Evolutionary conservation across 2,329 filamentous ascomycete species (phyloP).

Genomic region (Xylaria sp.): DNA sequence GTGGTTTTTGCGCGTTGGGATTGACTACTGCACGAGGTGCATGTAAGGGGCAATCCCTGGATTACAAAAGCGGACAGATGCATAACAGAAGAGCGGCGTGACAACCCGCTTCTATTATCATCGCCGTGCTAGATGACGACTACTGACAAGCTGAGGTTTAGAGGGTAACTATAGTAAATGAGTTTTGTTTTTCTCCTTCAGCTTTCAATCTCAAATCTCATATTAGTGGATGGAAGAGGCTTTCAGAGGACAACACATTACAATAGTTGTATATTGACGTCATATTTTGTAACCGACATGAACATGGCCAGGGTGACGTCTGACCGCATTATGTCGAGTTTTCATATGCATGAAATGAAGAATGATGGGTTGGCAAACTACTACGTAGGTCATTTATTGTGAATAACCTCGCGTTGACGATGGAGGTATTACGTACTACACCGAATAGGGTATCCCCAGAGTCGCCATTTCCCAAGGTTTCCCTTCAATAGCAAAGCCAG

Average conservation of each 20-base stretch:
- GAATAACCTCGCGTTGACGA: slow-evolving; percentile 7
- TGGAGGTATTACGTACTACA: slow-evolving; percentile 19
- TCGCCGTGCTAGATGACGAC: neutral
- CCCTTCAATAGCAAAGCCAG: neutral
- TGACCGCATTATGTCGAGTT: slow-evolving; percentile 24
- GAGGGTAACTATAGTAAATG: neutral
- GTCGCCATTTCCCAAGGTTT: neutral
- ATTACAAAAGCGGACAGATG: slow-evolving; percentile 17
- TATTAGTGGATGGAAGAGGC: neutral
- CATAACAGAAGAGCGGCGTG: slow-evolving; percentile 10
- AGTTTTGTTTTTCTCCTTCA: neutral
- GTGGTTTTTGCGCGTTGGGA: slow-evolving; percentile 23
- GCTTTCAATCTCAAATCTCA: neutral
- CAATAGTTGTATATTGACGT: slow-evolving; percentile 19
- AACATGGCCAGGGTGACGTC: neutral
- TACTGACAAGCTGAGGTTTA: neutral
- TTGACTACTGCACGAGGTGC: slow-evolving; percentile 32
- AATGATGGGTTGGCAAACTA: neutral
- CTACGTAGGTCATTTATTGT: slow-evolving; percentile 9
- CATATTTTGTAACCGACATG: slow-evolving; percentile 6
- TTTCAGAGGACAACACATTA: neutral
- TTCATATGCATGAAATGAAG: neutral
- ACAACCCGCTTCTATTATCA: neutral
- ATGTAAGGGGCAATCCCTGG: slow-evolving; percentile 29
- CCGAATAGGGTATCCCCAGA: neutral